Evolutionary conservation across 202 grass and related monocot species (phyloP), one percentile per base, ranked within the genome.

Genomic region (Brachypodium distachyon): DNA sequence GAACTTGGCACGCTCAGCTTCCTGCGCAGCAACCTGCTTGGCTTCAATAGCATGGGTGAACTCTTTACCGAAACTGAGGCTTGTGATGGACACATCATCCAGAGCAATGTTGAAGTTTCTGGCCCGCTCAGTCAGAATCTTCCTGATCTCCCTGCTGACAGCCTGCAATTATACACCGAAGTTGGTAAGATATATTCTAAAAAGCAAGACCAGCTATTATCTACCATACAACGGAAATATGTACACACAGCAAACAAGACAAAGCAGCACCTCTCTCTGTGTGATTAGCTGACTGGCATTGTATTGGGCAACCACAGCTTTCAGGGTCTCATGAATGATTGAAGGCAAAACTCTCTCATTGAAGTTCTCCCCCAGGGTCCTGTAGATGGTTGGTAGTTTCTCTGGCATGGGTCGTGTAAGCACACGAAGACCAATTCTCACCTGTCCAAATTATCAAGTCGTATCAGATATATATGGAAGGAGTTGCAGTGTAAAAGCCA

Each of bases 201-300:
- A n/a, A n/a, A 62, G 25, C 6, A 77, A 27, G 61, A n/a, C 36
- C 3, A 61, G 5, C 13, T 49, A 13, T 63, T 27, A 58, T 69
- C 36, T 72, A 43, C 18, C 19, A 62, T 13, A 34, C 4, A 12
- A 62, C 68, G 9, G 10, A 78, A 76, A 32, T 36, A 47, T 80
- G 25, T n/a, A n/a, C 67, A 77, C 29, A 54, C 21, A 50, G 4
- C 14, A 76, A 71, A 42, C 40, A 4, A 37, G 67, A 80, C 19
- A 9, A 82, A 87, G 54, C 0, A 9, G 18, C 58, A 99, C 92
- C 89, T 99, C 96, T 99, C 92, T 96, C 72, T 95, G 89, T 38
- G 96, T 99, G 67, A 96, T 96, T 47, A 96, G 83, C 72, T 99
- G 96, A 74, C 96, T 99, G 49, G 96, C 92, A 89, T 99, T 99